Evolutionary conservation across 306 rosid species (phyloP), one percentile per base, ranked within the genome.

Genomic region (Coriaria nepalensis): DNA sequence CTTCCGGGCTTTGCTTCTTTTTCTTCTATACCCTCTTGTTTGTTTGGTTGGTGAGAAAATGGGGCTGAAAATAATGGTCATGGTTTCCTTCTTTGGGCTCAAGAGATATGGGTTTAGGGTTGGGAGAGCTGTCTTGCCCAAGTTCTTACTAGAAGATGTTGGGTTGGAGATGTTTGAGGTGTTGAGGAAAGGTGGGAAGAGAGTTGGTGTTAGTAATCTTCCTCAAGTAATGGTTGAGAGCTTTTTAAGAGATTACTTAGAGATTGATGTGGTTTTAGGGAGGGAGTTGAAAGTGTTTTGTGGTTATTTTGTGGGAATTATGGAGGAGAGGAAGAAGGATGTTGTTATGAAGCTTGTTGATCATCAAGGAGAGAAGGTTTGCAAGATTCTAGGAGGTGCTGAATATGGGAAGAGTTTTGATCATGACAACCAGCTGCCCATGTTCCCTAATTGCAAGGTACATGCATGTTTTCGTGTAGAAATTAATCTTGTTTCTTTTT

Each of bases 61-160:
- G 69, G 93, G 86, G 60, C 53, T 88, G 71, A 72, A 74, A 49
- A 70, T 81, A 0, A 88, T 88, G 97, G 84, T 84, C 7, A 74
- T 77, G 81, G 43, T 64, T 40, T 81, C 86, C 53, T 83, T 88
- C 72, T 74, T 76, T 6, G 97, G 97, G 55, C 61, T 84, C 20
- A 88, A 74, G 68, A 80, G 73, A 34, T 69, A 79, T 5, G 58
- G 36, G 47, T 83, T 88, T 14, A 51, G 90, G 56, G 63, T 52
- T 0, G 95, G 95, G 35, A 68, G 77, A 4, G 70, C 84, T 1
- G 95, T 81, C 38, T 52, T 88, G 58, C 95, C 93, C 0, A 88
- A 88, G 65, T 81, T 83, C 65, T 73, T 78, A 8, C 47, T 88
- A 35, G 83, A 88, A 42, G 78, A 83, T 4, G 93, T 88, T 43